Evolutionary conservation across 2,329 filamentous ascomycete species (phyloP).

Genomic region (Calonectria fujianensis): DNA sequence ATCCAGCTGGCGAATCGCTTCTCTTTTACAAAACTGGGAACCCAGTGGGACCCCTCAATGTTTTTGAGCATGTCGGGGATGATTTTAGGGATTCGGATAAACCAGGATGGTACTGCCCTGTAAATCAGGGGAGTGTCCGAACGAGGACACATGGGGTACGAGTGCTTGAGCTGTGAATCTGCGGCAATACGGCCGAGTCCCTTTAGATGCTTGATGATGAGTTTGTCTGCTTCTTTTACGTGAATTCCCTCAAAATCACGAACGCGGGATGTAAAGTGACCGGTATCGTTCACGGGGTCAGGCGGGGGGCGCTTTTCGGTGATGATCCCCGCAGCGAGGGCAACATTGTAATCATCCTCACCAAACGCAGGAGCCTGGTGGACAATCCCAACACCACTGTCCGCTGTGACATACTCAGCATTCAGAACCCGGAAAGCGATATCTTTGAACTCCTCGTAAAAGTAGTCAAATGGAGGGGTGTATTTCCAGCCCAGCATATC

Average conservation of each 20-base stretch:
- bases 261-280: constrained; percentile 85
- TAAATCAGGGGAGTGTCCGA: constrained; percentile 98
- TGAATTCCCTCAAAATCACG: constrained; percentile 89
- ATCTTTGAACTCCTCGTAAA: constrained; percentile 91
- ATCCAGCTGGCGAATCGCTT: constrained; percentile 95
- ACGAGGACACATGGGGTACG: constrained; percentile 94
- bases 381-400: constrained; percentile 94
- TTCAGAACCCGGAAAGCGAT: constrained; percentile 87
- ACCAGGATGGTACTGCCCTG: constrained; percentile 94
- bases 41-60: constrained; percentile 93
- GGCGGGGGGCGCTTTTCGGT: constrained; percentile 86
- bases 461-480: constrained; percentile 91
- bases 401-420: constrained; percentile 89
- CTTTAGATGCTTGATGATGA: constrained; percentile 93
- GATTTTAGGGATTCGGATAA: constrained; percentile 89
- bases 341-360: constrained; percentile 95
- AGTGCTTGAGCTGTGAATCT: constrained; percentile 91
- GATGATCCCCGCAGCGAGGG: constrained; percentile 85
- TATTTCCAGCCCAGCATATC: constrained; percentile 94
- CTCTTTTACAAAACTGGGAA: constrained; percentile 92
- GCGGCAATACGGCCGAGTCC: constrained; percentile 84
- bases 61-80: constrained; percentile 93
- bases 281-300: constrained; percentile 91
- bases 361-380: constrained; percentile 96
- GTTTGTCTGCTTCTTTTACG: constrained; percentile 94